Evolutionary conservation across 2,329 filamentous ascomycete species (phyloP).

Genomic region (Scolecobasidium constrictum): DNA sequence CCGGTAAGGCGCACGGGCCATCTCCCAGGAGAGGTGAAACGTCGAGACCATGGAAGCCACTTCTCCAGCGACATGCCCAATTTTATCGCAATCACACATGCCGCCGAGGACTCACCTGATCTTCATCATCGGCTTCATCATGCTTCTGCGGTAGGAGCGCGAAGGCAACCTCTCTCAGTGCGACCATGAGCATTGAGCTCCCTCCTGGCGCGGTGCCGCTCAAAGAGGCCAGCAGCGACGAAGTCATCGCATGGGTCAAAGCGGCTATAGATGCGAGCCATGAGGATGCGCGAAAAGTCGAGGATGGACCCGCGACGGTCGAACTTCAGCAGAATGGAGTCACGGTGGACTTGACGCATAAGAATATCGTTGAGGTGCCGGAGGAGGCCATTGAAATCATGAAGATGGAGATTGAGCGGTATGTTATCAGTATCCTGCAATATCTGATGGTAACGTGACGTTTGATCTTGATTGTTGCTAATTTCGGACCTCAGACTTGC

Average conservation of each 20-base stretch:
- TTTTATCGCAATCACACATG: too few relatives aligned
- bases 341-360: conserved; percentile 68
- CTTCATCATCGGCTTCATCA: too few relatives aligned
- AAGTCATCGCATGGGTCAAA: conserved; percentile 55
- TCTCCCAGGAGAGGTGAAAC: too few relatives aligned
- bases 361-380: conserved; percentile 59
- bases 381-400: conserved; percentile 67
- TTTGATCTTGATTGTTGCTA: too few relatives aligned
- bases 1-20: too few relatives aligned
- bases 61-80: too few relatives aligned
- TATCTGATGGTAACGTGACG: not conserved
- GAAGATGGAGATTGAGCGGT: conserved; percentile 64
- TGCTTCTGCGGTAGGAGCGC: too few relatives aligned
- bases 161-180: too few relatives aligned
- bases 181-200: conserved; percentile 8
- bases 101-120: too few relatives aligned
- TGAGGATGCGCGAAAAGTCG: conserved; percentile 44
- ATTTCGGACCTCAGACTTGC: too few relatives aligned
- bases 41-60: too few relatives aligned
- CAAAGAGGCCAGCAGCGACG: conserved; percentile 35
- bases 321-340: conserved; percentile 54
- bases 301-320: conserved; percentile 42
- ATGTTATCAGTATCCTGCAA: too few relatives aligned
- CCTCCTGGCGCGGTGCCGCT: not conserved
- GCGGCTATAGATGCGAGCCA: conserved; percentile 58